Evolutionary conservation across 2,329 filamentous ascomycete species (phyloP).

Genomic region (Sporothrix luriei): DNA sequence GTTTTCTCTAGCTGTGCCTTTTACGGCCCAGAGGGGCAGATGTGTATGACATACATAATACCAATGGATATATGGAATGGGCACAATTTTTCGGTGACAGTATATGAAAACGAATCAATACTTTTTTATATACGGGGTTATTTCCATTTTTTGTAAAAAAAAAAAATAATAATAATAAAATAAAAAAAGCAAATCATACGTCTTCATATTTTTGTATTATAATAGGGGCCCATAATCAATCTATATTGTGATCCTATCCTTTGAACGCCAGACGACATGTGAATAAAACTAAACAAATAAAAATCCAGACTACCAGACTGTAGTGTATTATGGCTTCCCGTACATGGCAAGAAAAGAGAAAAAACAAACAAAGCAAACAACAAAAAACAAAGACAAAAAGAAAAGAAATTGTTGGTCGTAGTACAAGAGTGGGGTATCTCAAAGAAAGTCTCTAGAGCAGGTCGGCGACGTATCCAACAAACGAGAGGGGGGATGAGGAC

Average conservation of each 20-base stretch:
- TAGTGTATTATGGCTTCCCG: neutral
- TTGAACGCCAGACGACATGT: neutral
- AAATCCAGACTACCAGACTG: neutral
- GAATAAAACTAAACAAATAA: neutral
- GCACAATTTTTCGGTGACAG: no score
- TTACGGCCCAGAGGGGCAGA: no score
- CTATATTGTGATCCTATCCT: neutral
- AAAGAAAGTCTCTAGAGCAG: neutral
- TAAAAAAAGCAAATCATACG: no score
- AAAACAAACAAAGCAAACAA: no score
- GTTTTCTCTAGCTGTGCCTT: no score
- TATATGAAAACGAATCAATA: no score
- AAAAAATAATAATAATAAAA: no score
- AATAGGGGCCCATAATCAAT: neutral
- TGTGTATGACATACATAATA: no score
- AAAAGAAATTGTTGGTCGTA: neutral
- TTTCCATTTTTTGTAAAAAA: no score
- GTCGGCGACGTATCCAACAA: neutral
- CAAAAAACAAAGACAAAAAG: neutral
- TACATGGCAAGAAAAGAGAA: neutral
- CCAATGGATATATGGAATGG: no score
- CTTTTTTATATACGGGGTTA: neutral
- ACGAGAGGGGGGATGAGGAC: no score
- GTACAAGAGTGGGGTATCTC: constrained; percentile 25
- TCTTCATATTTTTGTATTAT: no score